Percentiles rank a stretch among this genome's conserved stretches.
Evolutionary conservation across 2,329 filamentous ascomycete genomes (phyloP).

Genomic region (Neopestalotiopsis sp.): DNA sequence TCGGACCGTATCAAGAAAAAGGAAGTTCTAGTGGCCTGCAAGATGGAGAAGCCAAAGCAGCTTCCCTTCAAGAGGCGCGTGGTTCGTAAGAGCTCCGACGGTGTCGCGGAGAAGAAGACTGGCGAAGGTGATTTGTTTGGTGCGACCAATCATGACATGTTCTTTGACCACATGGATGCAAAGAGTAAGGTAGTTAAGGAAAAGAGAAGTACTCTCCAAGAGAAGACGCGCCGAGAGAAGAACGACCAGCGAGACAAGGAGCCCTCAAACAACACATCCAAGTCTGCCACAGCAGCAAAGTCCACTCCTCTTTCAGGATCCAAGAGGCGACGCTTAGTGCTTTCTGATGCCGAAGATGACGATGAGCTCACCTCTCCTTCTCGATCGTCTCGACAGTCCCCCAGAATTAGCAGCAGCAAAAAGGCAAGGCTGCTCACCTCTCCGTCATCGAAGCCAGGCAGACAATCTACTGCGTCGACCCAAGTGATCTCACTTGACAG

Average conservation of each 20-base stretch:
- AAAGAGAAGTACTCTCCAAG: constrained; percentile 21
- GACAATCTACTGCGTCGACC: neutral
- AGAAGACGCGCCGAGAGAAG: constrained; percentile 22
- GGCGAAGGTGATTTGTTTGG: constrained; percentile 50
- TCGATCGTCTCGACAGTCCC: neutral
- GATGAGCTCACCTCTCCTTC: neutral
- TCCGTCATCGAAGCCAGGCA: neutral
- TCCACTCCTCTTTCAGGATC: neutral
- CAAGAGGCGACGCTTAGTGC: constrained; percentile 29
- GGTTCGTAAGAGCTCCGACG: constrained; percentile 39
- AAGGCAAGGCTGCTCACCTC: neutral
- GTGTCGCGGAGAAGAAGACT: constrained; percentile 40
- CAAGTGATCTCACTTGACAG: constrained; percentile 28
- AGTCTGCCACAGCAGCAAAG: neutral
- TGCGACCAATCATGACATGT: neutral
- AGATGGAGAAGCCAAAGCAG: constrained; percentile 35
- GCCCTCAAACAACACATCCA: neutral
- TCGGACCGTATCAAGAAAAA: too few species aligned
- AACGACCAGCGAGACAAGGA: constrained; percentile 13
- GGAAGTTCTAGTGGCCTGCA: neutral
- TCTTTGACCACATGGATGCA: constrained; percentile 46
- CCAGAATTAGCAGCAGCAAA: neutral
- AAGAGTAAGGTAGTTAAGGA: constrained; percentile 25
- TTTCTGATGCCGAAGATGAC: constrained; percentile 16
- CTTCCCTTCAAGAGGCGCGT: constrained; percentile 56